Evolutionary conservation across 257 asterid species (phyloP).

Genomic region (Rehmannia glutinosa): DNA sequence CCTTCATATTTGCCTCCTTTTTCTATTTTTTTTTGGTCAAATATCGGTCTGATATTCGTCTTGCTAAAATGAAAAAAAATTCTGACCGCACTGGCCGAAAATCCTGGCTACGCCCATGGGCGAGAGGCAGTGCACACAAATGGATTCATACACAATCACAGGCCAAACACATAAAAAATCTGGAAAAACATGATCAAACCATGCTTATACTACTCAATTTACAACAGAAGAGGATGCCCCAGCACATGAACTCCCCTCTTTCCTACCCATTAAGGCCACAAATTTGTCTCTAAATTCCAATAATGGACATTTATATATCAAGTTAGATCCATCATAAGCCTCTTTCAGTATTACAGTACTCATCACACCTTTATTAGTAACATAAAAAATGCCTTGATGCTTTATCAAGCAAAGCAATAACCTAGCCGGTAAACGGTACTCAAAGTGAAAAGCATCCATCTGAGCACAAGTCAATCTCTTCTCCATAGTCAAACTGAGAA

Average conservation of each 20-base stretch:
- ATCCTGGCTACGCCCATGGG: no score
- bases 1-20: no score
- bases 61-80: no score
- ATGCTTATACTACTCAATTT: conserved; percentile 1
- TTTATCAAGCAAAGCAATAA: conserved; percentile 76
- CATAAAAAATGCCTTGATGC: conserved; percentile 83
- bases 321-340: conserved; percentile 65
- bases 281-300: conserved; percentile 55
- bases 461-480: conserved; percentile 82
- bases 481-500: conserved; percentile 85
- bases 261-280: conserved; percentile 59
- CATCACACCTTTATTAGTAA: conserved; percentile 81
- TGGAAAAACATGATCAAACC: no score
- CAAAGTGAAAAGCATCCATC: conserved; percentile 78
- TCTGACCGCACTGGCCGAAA: no score
- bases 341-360: conserved; percentile 84
- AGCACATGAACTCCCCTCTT: conserved; percentile 30
- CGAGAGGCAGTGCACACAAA: no score
- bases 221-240: conserved; percentile 9
- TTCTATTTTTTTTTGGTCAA: no score
- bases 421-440: conserved; percentile 67
- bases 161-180: no score
- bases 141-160: no score
- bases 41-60: no score
- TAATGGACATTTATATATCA: conserved; percentile 62